Conservation (phyloP, 208 protist genomes). For the Leishmania turanica region DNA sequence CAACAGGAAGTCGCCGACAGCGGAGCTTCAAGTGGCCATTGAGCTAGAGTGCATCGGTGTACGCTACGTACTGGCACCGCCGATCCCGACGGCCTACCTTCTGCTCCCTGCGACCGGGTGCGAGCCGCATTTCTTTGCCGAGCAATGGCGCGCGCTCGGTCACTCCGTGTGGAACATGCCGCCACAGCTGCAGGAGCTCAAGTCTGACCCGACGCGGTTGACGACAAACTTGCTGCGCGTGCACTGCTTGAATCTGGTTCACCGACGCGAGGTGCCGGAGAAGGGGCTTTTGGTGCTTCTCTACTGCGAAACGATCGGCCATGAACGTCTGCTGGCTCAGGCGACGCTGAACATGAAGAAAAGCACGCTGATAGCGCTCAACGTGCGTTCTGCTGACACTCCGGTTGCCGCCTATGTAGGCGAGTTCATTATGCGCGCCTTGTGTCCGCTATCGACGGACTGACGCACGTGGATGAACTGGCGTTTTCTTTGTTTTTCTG, state of each 20-base stretch:
- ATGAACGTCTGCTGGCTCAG: constrained; percentile 41
- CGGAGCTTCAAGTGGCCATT: constrained; percentile 51
- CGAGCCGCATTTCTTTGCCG: constrained; percentile 29
- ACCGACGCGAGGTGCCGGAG: constrained; percentile 31
- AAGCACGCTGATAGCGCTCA: constrained; percentile 33
- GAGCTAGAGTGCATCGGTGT: constrained; percentile 58
- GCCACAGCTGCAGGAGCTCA: constrained; percentile 23
- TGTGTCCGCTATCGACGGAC: constrained; percentile 9
- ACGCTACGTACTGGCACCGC: constrained; percentile 59
- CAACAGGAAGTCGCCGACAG: constrained; percentile 42
- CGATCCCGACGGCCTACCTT: constrained; percentile 50
- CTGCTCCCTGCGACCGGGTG: constrained; percentile 56
- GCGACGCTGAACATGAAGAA: constrained; percentile 32
- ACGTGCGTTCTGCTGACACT: constrained; percentile 43
- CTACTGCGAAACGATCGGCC: constrained; percentile 55
- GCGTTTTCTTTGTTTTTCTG: neutral
- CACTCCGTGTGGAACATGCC: constrained; percentile 51
- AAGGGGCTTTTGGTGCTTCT: constrained; percentile 29
- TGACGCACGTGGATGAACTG: neutral
- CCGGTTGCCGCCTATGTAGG: constrained; percentile 51
- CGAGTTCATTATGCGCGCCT: constrained; percentile 36
- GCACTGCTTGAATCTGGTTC: constrained; percentile 57
- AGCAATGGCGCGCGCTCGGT: constrained; percentile 30
- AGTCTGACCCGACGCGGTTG: constrained; percentile 26
- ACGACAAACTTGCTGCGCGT: constrained; percentile 56